phyloP scores from a whole-genome alignment of 1,284 basidiomycete species.

The Pseudozyma pruni region DNA sequence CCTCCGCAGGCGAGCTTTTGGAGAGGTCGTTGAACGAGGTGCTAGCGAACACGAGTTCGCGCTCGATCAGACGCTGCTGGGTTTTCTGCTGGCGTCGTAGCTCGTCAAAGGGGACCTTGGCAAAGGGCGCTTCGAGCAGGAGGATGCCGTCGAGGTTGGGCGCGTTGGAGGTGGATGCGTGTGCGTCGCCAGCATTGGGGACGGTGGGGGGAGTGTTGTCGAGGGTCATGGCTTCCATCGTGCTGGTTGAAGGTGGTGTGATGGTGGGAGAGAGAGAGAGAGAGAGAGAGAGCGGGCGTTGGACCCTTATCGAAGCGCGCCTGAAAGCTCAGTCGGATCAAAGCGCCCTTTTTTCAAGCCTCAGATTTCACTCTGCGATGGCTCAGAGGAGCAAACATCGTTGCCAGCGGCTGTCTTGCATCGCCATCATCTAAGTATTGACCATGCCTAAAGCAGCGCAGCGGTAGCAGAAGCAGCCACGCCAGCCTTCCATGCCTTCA shows the following conservation, averaged over 20 bases:
- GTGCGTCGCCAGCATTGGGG: not conserved
- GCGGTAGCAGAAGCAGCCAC: conserved; percentile 26
- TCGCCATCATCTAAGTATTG: no score
- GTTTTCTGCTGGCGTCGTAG: conserved; percentile 54
- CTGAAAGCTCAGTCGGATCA: not conserved
- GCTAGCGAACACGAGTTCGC: conserved; percentile 42
- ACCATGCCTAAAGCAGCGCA: conserved; percentile 6
- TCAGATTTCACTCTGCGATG: no score
- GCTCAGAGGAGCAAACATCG: no score
- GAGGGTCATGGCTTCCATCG: conserved; percentile 22
- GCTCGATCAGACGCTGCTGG: conserved; percentile 58
- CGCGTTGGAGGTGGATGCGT: conserved; percentile 3
- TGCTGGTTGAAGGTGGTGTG: conserved; percentile 4
- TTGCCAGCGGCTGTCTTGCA: no score
- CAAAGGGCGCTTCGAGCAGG: conserved; percentile 86
- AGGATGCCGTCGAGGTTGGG: conserved; percentile 76
- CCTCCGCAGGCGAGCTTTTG: conserved; percentile 6
- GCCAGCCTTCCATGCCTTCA: conserved; percentile 27
- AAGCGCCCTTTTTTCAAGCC: no score
- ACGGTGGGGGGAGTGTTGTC: conserved; percentile 6
- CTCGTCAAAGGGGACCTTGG: conserved; percentile 72
- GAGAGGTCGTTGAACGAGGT: conserved; percentile 18
- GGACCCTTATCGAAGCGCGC: conserved; percentile 9
- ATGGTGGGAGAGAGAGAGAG: conserved; percentile 2
- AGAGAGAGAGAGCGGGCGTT: not conserved